Evolutionary conservation across 176 grass and related monocot species (phyloP), one percentile per base, ranked within the genome.

Genomic region (Oryza punctata): DNA sequence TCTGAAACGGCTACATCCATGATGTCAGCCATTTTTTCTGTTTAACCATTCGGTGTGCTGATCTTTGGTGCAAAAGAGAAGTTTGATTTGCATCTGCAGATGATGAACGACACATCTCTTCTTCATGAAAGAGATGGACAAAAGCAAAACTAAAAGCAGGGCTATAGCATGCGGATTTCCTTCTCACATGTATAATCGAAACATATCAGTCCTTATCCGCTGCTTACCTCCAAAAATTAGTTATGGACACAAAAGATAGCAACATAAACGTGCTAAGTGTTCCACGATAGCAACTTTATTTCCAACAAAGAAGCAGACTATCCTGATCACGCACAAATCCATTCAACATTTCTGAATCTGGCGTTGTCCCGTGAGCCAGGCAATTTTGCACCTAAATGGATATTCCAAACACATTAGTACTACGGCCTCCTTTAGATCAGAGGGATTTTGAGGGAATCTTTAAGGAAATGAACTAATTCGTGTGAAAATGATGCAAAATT

Each of bases 311-410:
- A 46, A 13, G 23, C 69, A 70, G 19, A 69, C 47, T 63, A 28
- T 69, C 65, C 29, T 75, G 43, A 30, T 75, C 70, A 61, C 35
- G 28, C 18, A 32, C 10, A 29, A 7, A 52, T 72, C 16, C 29
- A 66, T 21, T 43, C 66, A 44, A 41, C 24, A 30, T 82, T 23
- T 65, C 73, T 78, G 23, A 72, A 78, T 78, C 3, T 59, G 44
- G 8, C 29, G 23, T 66, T 43, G 50, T 12, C 24, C 25, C 13
- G 12, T 13, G 57, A 37, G 72, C 14, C 37, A 33, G 37, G 38
- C 33, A 32, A 24, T 1, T 28, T 5, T 64, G 49, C 23, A 45
- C 64, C 23, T 63, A 70, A 30, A 19, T 37, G 40, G 63, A 76
- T 73, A 24, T 26, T 81, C 27, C 43, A 3, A 5, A 7, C 33